A percentile compares a stretch with the other conserved stretches of the same genome.
Conservation (phyloP, 2,329 filamentous ascomycete species). For the Biscogniauxia sp. region DNA sequence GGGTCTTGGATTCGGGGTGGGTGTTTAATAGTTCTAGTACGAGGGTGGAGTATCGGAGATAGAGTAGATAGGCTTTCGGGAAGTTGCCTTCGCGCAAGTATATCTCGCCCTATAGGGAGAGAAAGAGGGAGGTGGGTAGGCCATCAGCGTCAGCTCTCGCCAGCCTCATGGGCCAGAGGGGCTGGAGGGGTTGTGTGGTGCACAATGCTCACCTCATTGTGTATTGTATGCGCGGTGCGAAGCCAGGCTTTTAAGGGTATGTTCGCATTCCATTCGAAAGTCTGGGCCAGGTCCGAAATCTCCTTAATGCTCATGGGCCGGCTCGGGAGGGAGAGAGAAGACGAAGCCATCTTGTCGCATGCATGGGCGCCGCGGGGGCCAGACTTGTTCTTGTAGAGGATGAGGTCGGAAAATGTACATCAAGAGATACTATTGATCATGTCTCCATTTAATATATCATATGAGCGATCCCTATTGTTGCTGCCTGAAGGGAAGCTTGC, state of each 20-base stretch:
- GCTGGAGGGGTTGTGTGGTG: not conserved
- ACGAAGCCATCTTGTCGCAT: constrained; percentile 28
- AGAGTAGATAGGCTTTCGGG: constrained; percentile 82
- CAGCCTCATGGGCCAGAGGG: not conserved
- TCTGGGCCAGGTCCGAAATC: constrained; percentile 70
- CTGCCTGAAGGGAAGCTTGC: constrained; percentile 17
- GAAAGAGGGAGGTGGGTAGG: constrained; percentile 14
- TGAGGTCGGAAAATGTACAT: constrained; percentile 5
- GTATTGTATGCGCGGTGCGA: constrained; percentile 73
- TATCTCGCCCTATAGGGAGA: constrained; percentile 64
- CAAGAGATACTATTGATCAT: constrained; percentile 8
- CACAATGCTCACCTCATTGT: constrained; percentile 66
- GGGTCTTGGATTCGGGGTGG: constrained; percentile 72
- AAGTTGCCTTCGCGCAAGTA: constrained; percentile 85
- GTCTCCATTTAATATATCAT: constrained; percentile 1
- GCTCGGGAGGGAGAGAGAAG: constrained; percentile 24
- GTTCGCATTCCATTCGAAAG: constrained; percentile 76
- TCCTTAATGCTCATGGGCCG: constrained; percentile 73
- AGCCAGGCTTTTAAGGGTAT: constrained; percentile 81
- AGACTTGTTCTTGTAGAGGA: constrained; percentile 3
- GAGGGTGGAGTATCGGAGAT: constrained; percentile 87
- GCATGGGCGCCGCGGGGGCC: not conserved
- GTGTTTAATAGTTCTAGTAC: constrained; percentile 70
- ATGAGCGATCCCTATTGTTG: constrained; percentile 5
- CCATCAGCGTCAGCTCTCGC: constrained; percentile 3